Percentiles rank a stretch among this genome's conserved stretches.
Conservation (phyloP, 257 asterid genomes). For the Apocynum venetum region DNA sequence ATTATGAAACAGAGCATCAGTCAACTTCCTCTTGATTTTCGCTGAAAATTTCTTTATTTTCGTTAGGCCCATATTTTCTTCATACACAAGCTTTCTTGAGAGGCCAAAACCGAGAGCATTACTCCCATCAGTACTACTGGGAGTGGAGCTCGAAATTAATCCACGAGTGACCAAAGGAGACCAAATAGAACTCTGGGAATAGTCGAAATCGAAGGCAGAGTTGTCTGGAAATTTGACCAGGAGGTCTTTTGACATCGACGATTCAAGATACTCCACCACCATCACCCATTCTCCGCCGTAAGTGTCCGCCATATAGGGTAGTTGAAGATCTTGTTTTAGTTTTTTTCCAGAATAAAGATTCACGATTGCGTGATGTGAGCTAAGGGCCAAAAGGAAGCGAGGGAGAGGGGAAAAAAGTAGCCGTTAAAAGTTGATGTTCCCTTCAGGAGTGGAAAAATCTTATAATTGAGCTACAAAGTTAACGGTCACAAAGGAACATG, state of each 20-base stretch:
- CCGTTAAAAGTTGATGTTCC: conserved; percentile 4
- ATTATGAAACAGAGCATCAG: conserved; percentile 28
- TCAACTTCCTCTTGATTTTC: conserved; percentile 52
- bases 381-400: not conserved
- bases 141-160: conserved; percentile 1
- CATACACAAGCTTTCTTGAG: conserved; percentile 38
- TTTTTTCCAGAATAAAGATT: no score
- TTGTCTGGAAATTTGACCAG: conserved; percentile 80
- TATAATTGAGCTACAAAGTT: not conserved
- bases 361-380: not conserved
- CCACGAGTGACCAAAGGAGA: conserved; percentile 70
- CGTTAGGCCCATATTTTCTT: conserved; percentile 18
- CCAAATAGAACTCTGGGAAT: conserved; percentile 92
- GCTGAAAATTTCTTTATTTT: conserved; percentile 40
- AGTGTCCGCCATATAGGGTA: not conserved
- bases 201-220: conserved; percentile 80
- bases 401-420: conserved; percentile 5
- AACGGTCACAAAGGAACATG: conserved; percentile 8
- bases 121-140: not conserved
- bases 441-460: not conserved
- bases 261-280: conserved; percentile 74
- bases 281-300: conserved; percentile 25
- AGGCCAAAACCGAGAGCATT: conserved; percentile 13
- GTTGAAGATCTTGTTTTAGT: not conserved
- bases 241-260: conserved; percentile 67